Evolutionary conservation across 2,329 filamentous ascomycete species (phyloP).

Genomic region (Xylariales sp.): DNA sequence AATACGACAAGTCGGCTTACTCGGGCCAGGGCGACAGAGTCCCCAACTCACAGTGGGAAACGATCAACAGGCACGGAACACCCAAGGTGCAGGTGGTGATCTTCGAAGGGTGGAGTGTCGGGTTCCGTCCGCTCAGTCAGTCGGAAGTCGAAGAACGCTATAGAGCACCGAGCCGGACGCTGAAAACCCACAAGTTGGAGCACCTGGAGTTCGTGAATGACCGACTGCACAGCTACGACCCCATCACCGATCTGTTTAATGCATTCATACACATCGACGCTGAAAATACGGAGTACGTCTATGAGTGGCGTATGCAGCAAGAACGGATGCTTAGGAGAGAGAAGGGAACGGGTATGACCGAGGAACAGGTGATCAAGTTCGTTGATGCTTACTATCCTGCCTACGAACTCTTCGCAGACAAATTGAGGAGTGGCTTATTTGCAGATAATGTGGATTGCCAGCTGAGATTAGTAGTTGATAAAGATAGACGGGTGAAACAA

Average conservation of each 20-base stretch:
- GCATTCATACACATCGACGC: slow-evolving; percentile 63
- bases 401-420: slow-evolving; percentile 64
- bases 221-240: slow-evolving; percentile 41
- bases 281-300: slow-evolving; percentile 69
- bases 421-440: slow-evolving; percentile 54
- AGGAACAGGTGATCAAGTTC: slow-evolving; percentile 73
- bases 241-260: slow-evolving; percentile 44
- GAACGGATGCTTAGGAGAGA: slow-evolving; percentile 64
- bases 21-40: slow-evolving; percentile 72
- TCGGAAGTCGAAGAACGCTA: slow-evolving; percentile 47
- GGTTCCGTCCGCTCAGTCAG: slow-evolving; percentile 63
- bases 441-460: slow-evolving; percentile 46
- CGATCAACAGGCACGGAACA: slow-evolving; percentile 47
- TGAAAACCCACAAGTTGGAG: slow-evolving; percentile 41
- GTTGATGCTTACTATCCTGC: slow-evolving; percentile 66
- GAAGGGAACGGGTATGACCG: slow-evolving; percentile 75
- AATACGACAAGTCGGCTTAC: slow-evolving; percentile 83
- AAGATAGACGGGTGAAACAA: slow-evolving; percentile 55
- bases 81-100: slow-evolving; percentile 61
- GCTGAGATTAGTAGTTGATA: slow-evolving; percentile 57
- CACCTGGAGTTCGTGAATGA: slow-evolving; percentile 49
- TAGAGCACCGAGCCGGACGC: slow-evolving; percentile 45
- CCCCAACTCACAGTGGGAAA: slow-evolving; percentile 56
- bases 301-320: slow-evolving; percentile 79
- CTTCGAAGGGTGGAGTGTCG: slow-evolving; percentile 92